Base-by-base conservation (phyloP, 2,329 filamentous ascomycete species). In the Fusarium nematophilum region DNA sequence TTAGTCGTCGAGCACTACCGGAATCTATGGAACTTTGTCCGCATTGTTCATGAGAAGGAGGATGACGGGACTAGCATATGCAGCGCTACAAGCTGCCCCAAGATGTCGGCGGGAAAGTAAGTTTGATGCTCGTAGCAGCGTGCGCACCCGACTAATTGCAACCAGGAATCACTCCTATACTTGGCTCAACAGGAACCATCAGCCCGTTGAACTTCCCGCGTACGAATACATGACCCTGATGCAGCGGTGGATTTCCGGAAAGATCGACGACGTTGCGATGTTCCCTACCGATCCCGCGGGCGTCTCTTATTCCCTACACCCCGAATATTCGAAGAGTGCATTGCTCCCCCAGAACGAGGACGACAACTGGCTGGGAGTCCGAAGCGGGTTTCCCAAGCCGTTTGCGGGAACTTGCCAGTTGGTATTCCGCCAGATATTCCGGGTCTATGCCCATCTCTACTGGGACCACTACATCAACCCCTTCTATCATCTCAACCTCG, bases 381-480 rank as follows among this genome's bases (percentile, higher is more conserved):
- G 90, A 25, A 94, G 91, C 58, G 93, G 93, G 3, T 98, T 98
- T 75, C 93, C 94, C 2, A 86, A 90, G 63, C 90, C 91, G 61
- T 97, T 97, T 75, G 83, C 93, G 66, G 86, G 89, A 60, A 92
- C 96, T 65, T 94, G 93, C 81, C 92, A 95, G 80, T 88, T 89
- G 59, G 94, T 97, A 69, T 93, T 97, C 80, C 90, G 93, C 67
- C 94, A 97, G 78, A 97, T 98, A 89, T 97, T 98, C 82, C 90
- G 94, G 55, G 93, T 97, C 67, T 98, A 98, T 72, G 89, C 94
- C 38, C 94, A 98, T 77, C 87, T 98, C 56, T 98, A 98, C 81
- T 97, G 96, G 85, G 91, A 92, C 48, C 94, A 98, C 76, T 98
- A 91, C 76, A 79, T 88, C 60, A 89, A 92, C 62, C 90, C 90